Evolutionary conservation across 1,284 basidiomycete genomes (phyloP).

Genomic region (Moesziomyces antarcticus): DNA sequence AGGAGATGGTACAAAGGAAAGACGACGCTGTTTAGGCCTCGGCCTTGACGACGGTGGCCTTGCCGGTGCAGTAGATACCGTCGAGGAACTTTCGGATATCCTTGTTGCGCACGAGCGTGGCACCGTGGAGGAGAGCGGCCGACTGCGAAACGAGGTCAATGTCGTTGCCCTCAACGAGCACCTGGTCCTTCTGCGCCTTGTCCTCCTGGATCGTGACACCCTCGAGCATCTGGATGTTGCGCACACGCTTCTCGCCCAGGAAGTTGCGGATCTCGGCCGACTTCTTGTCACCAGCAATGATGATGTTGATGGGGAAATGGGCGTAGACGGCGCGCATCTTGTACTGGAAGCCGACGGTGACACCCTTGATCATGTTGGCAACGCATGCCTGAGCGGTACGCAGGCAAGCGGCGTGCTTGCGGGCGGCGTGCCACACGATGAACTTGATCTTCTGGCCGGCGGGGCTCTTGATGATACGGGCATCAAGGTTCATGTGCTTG

Average conservation of each 20-base stretch:
- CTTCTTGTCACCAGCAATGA: constrained; percentile 84
- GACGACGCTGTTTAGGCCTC: constrained; percentile 71
- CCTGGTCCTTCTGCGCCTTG: constrained; percentile 88
- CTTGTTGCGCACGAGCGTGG: constrained; percentile 66
- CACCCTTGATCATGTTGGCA: constrained; percentile 89
- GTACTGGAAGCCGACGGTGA: constrained; percentile 97
- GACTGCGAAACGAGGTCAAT: constrained; percentile 67
- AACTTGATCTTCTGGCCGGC: constrained; percentile 81
- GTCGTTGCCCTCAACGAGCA: constrained; percentile 72
- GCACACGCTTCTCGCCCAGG: constrained; percentile 90
- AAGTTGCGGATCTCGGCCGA: constrained; percentile 98
- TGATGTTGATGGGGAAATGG: constrained; percentile 99
- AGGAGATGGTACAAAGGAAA: neutral
- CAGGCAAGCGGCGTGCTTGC: constrained; percentile 98
- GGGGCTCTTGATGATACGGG: constrained; percentile 69
- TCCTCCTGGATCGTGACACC: constrained; percentile 90
- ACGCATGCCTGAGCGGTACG: constrained; percentile 95
- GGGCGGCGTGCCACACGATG: constrained; percentile 96
- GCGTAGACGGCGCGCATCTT: constrained; percentile 91
- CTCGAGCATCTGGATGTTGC: constrained; percentile 89
- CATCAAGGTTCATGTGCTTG: constrained; percentile 68
- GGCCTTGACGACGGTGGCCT: constrained; percentile 72
- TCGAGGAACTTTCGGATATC: constrained; percentile 72
- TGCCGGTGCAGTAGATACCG: constrained; percentile 89
- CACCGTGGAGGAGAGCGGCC: constrained; percentile 66